Base-by-base conservation (phyloP, 2,329 filamentous ascomycete genomes). In the Pseudophaeomoniella oleicola region DNA sequence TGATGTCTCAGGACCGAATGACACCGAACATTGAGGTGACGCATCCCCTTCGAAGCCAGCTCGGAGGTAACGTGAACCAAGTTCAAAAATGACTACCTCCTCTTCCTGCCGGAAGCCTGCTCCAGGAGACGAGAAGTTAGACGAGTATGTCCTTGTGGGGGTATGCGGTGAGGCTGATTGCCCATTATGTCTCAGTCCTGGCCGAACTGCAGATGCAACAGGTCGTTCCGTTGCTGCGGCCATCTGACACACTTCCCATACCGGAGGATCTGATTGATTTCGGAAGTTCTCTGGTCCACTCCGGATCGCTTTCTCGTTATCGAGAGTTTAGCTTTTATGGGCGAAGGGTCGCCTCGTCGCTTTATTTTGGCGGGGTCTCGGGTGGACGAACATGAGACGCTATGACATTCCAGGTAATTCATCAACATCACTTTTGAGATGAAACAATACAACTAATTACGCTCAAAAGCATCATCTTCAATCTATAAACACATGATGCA, bases 11-110 rank as follows among this genome's bases (percentile, higher is more conserved):
- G 83, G 84, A 0, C 76, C 75, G 54, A 86, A 88, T 15, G 71
- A 66, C 15, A 87, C 61, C 11, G 67, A 71, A 54, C 88, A 92
- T 46, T 70, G 62, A 12, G 86, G 86, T 3, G 67, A 60, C 31
- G 77, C 71, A 55, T 94, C 87, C 36, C 87, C 87, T 4, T 87
- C 83, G 52, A 94, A 90, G 0, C 90, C 90, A 6, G 81, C 78
- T 32, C 81, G 75, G 16, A 96, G 57, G 56, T 76, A 80, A 15
- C 88, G 74, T 6, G 82, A 72, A 1, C 86, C 87, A 22, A 96
- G 56, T 54, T 96, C 86, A 36, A 94, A 66, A 30, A 98, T 71
- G 4, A 94, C 59, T 4, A 79, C 67, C 46, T 94, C 90, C 50
- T 98, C 90, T 49, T 94, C 86, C 39, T 75, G 68, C 34, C 75